These are phyloP conservation scores for Phytophthora sansomeana DNA, from an alignment of 352 stramenopile species.

Conservation along the genomic window DNA sequence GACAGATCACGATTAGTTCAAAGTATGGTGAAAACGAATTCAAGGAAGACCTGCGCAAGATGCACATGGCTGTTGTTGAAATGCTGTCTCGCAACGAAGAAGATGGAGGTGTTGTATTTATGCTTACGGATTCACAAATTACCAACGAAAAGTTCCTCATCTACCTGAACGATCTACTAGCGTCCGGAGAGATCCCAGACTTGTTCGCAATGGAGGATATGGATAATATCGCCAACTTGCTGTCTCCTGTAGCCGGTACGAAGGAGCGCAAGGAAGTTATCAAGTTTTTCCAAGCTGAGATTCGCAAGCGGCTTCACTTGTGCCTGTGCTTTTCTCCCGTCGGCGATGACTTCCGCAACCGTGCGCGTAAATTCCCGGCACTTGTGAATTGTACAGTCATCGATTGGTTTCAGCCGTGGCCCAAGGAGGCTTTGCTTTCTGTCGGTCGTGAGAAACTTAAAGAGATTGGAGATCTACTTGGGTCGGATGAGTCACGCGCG, in stretches of 20 bases:
- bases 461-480: conserved; percentile 86
- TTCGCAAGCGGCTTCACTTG: conserved; percentile 96
- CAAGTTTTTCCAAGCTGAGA: conserved; percentile 95
- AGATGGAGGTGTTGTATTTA: conserved; percentile 92
- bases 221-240: conserved; percentile 93
- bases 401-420: conserved; percentile 95
- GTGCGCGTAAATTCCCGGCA: conserved; percentile 95
- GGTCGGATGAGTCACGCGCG: conserved; percentile 73
- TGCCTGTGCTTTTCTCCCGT: conserved; percentile 96
- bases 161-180: conserved; percentile 96
- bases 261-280: conserved; percentile 94
- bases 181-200: conserved; percentile 94
- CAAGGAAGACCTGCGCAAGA: conserved; percentile 96
- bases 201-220: conserved; percentile 95
- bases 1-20: conserved; percentile 95
- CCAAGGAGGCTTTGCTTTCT: conserved; percentile 92
- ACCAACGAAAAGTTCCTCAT: conserved; percentile 98
- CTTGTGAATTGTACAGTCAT: conserved; percentile 97
- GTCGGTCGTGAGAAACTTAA: conserved; percentile 92
- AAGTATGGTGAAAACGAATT: conserved; percentile 97
- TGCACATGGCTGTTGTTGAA: conserved; percentile 95
- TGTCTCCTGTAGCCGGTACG: conserved; percentile 71
- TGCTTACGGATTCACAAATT: conserved; percentile 96
- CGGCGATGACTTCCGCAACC: conserved; percentile 95
- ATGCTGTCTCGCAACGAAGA: conserved; percentile 89